Evolutionary conservation across 148 eudicot species (phyloP).

Genomic region (Cornus suecica): DNA sequence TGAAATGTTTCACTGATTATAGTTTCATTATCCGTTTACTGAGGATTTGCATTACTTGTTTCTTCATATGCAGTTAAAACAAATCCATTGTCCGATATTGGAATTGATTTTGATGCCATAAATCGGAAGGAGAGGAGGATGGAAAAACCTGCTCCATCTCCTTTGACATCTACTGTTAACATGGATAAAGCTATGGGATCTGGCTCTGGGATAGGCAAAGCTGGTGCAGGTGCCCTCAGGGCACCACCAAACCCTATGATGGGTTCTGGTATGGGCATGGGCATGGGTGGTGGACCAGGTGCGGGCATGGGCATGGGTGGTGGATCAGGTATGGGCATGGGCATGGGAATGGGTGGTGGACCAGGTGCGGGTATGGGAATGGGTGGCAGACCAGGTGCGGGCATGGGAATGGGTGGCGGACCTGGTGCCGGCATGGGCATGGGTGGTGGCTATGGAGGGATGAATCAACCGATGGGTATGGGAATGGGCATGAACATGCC

Average conservation of each 20-base stretch:
- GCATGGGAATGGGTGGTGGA: slow-evolving; percentile 83
- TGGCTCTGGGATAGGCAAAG: slow-evolving; percentile 91
- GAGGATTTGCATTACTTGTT: slow-evolving; percentile 9
- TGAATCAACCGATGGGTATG: slow-evolving; percentile 27
- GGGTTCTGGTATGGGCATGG: slow-evolving; percentile 50
- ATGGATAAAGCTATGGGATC: slow-evolving; percentile 99
- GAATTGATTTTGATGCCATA: slow-evolving; percentile 88
- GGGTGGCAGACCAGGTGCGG: slow-evolving; percentile 28
- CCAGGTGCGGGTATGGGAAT: slow-evolving; percentile 45
- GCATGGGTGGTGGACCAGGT: slow-evolving; percentile 30
- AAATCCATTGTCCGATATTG: slow-evolving; percentile 82
- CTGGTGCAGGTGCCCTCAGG: slow-evolving; percentile 64
- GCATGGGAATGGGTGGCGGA: slow-evolving; percentile 32
- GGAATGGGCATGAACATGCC: slow-evolving; percentile 28
- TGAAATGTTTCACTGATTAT: neutral
- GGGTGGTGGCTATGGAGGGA: slow-evolving; percentile 23
- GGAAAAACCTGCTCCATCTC: slow-evolving; percentile 70
- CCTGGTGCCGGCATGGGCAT: slow-evolving; percentile 30
- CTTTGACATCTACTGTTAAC: slow-evolving; percentile 52
- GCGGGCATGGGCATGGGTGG: slow-evolving; percentile 41
- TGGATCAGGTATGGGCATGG: slow-evolving; percentile 87
- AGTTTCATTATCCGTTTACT: neutral
- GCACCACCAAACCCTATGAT: slow-evolving; percentile 53
- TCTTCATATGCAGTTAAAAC: slow-evolving; percentile 65
- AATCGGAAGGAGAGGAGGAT: slow-evolving; percentile 92